phyloP scores from a whole-genome alignment of 1,139 yeast species.

The Zygosaccharomyces pseudobailii region DNA sequence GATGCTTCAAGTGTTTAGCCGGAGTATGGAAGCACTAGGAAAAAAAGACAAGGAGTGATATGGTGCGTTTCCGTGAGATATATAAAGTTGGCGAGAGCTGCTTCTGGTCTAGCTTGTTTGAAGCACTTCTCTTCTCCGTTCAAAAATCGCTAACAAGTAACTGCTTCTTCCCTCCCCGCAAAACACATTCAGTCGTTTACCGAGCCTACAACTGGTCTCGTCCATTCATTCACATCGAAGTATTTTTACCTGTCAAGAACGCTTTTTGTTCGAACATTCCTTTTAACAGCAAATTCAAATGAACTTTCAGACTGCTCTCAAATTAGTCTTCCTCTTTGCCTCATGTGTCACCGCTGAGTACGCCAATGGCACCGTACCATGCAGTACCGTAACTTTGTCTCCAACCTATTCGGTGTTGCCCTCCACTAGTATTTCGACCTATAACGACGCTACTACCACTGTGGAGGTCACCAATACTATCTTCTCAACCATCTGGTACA shows the following conservation, averaged over 20 bases:
- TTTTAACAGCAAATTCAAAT: conserved; percentile 11
- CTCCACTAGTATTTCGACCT: conserved; percentile 16
- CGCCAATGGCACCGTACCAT: conserved; percentile 16
- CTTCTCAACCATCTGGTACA: conserved; percentile 21
- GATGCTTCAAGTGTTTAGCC: not conserved
- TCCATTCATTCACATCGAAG: conserved; percentile 21
- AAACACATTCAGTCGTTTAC: not conserved
- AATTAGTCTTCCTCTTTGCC: conserved; percentile 16
- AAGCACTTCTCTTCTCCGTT: not conserved
- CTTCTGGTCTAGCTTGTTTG: not conserved
- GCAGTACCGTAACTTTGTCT: conserved; percentile 22
- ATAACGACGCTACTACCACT: conserved; percentile 24
- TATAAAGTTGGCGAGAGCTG: conserved; percentile 1
- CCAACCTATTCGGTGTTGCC: conserved; percentile 21
- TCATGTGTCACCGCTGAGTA: conserved; percentile 22
- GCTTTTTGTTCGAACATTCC: not conserved
- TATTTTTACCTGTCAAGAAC: conserved; percentile 6
- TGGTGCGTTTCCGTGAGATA: not conserved
- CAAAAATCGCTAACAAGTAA: not conserved
- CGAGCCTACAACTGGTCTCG: conserved; percentile 24
- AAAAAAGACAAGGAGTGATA: not conserved
- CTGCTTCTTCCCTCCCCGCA: not conserved
- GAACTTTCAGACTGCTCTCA: conserved; percentile 17
- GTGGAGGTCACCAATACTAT: conserved; percentile 25
- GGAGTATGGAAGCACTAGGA: not conserved